Percentiles rank a stretch among this genome's conserved stretches.
Evolutionary conservation across 108 stramenopile species (phyloP).

Genomic region (Discostella pseudostelligera): DNA sequence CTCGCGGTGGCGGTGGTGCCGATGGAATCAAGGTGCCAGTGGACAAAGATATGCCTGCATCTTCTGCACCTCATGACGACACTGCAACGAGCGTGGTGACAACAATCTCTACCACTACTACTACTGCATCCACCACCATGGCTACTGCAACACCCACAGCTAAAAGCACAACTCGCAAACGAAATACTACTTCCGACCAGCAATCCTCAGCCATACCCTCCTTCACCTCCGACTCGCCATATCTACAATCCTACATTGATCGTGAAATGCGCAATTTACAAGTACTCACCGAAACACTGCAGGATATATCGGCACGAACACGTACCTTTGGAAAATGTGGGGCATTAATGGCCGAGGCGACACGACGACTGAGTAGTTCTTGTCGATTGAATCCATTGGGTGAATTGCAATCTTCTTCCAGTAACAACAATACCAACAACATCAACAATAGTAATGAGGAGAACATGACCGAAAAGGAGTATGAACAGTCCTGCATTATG

Average conservation of each 20-base stretch:
- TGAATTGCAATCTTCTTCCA: not conserved
- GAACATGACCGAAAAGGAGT: constrained; percentile 8
- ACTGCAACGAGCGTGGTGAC: too few relatives aligned
- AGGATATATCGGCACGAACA: constrained; percentile 73
- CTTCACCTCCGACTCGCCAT: constrained; percentile 87
- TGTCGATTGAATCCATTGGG: constrained; percentile 59
- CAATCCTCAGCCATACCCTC: constrained; percentile 33
- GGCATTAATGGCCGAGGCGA: constrained; percentile 81
- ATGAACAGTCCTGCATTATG: constrained; percentile 23
- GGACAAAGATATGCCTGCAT: too few relatives aligned
- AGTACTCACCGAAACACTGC: constrained; percentile 66
- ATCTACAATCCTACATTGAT: constrained; percentile 78
- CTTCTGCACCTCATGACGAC: too few relatives aligned
- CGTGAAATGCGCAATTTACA: constrained; percentile 71
- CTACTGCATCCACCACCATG: not conserved
- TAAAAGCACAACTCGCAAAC: too few relatives aligned
- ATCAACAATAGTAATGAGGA: not conserved
- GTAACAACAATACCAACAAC: not conserved
- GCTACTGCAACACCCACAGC: too few relatives aligned
- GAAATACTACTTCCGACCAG: not conserved
- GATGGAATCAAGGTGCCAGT: too few relatives aligned
- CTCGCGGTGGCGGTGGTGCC: too few relatives aligned
- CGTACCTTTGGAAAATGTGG: constrained; percentile 83
- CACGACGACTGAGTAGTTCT: constrained; percentile 63
- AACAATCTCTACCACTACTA: too few relatives aligned